phyloP scores from a whole-genome alignment of 2,329 filamentous ascomycete genomes.

The Bimuria novae-zelandiae region DNA sequence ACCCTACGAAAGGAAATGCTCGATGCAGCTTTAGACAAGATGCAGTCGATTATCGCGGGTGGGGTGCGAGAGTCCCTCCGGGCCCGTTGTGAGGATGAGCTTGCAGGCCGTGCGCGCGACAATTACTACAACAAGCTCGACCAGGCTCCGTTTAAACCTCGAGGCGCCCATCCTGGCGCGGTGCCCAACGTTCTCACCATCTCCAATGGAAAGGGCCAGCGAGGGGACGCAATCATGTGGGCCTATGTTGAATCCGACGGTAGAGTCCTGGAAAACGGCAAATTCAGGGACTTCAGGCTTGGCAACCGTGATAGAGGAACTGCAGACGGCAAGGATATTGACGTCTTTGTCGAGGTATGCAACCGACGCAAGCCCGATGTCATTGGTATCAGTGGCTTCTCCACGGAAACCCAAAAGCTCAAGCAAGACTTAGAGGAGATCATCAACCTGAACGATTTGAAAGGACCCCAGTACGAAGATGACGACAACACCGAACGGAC shows the following conservation, averaged over 20 bases:
- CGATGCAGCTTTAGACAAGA: constrained; percentile 77
- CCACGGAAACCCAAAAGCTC: constrained; percentile 82
- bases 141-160: constrained; percentile 94
- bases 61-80: constrained; percentile 94
- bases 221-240: constrained; percentile 83
- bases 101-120: constrained; percentile 85
- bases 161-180: constrained; percentile 87
- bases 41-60: constrained; percentile 83
- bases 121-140: constrained; percentile 89
- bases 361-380: constrained; percentile 84
- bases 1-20: constrained; percentile 82
- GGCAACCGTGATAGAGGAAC: constrained; percentile 69
- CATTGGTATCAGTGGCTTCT: constrained; percentile 85
- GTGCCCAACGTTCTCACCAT: constrained; percentile 84
- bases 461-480: constrained; percentile 81
- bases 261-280: constrained; percentile 84
- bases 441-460: constrained; percentile 75
- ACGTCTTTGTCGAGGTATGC: constrained; percentile 77
- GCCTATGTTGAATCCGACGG: constrained; percentile 93
- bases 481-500: constrained; percentile 72
- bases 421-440: constrained; percentile 80
- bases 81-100: constrained; percentile 89
- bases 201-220: constrained; percentile 81
- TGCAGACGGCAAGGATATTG: constrained; percentile 66
- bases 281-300: constrained; percentile 75